Evolutionary conservation across 495 filamentous ascomycete genomes (phyloP).

Genomic region (Penicillium simplicissimum): DNA sequence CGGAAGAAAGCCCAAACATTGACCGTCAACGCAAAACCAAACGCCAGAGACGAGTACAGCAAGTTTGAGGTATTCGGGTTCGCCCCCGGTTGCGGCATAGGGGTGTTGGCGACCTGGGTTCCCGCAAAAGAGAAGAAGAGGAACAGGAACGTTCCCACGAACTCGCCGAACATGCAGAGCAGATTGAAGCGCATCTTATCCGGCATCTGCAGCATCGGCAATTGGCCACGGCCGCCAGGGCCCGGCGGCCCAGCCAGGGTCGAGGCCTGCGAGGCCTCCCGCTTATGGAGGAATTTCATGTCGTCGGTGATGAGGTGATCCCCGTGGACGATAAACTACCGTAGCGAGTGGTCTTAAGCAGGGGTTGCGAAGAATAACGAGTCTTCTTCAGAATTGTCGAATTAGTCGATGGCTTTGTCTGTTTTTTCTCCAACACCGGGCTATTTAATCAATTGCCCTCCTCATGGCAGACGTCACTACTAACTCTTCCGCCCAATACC

Average conservation of each 20-base stretch:
- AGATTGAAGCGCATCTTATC: slow-evolving; percentile 49
- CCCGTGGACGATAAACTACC: background rate
- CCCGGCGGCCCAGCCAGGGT: slow-evolving; percentile 12
- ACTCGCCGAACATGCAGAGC: slow-evolving; percentile 67
- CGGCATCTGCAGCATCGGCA: slow-evolving; percentile 44
- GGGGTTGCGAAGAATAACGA: no score
- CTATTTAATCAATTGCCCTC: slow-evolving; percentile 9
- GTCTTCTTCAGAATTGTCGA: background rate
- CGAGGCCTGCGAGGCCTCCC: slow-evolving; percentile 10
- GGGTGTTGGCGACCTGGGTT: slow-evolving; percentile 69
- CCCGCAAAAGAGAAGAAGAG: slow-evolving; percentile 80
- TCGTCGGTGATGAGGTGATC: background rate
- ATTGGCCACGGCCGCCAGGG: slow-evolving; percentile 24
- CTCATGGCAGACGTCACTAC: slow-evolving; percentile 25
- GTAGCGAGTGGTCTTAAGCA: background rate
- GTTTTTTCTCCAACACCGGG: background rate
- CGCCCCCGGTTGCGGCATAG: slow-evolving; percentile 34
- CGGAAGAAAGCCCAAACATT: slow-evolving; percentile 89
- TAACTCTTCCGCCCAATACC: no score
- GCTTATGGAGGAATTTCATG: slow-evolving; percentile 20
- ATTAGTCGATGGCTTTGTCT: background rate
- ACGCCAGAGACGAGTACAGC: slow-evolving; percentile 69
- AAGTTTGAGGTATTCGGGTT: slow-evolving; percentile 49
- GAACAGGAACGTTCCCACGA: slow-evolving; percentile 80
- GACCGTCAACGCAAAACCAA: slow-evolving; percentile 74